phyloP scores from a whole-genome alignment of 306 rosid genomes.

The Fagus sylvatica region DNA sequence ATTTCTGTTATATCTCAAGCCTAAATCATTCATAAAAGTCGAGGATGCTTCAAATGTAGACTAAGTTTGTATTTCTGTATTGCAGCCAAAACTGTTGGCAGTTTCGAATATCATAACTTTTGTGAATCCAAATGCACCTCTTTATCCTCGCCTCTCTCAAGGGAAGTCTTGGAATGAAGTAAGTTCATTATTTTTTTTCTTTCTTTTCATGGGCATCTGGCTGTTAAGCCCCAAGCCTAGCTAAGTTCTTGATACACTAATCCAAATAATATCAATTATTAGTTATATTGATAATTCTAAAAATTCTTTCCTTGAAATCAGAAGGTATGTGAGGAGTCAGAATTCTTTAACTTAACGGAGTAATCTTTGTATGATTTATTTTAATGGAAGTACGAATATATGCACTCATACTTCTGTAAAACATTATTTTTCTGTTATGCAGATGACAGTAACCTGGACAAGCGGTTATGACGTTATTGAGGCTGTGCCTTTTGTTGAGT shows the following conservation, averaged over 20 bases:
- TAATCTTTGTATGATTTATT: too few relatives aligned
- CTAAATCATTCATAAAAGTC: background rate
- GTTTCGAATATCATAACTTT: constrained; percentile 44
- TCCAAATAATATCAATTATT: background rate
- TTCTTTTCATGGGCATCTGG: background rate
- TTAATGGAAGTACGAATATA: background rate
- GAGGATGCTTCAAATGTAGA: too few relatives aligned
- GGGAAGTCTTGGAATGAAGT: constrained; percentile 54
- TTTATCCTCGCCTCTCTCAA: constrained; percentile 56
- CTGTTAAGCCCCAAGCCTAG: background rate
- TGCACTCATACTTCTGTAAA: background rate
- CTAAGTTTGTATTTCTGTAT: background rate
- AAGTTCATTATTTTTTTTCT: constrained; percentile 1
- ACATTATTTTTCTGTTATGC: constrained; percentile 9
- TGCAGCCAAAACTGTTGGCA: constrained; percentile 47
- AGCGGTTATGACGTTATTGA: constrained; percentile 53
- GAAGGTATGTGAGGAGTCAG: background rate
- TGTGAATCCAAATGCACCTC: constrained; percentile 52
- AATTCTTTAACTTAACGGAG: background rate
- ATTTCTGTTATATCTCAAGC: background rate
- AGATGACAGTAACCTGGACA: constrained; percentile 67
- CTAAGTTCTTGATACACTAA: background rate
- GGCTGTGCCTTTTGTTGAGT: constrained; percentile 66
- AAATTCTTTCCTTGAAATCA: too few relatives aligned
- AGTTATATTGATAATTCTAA: too few relatives aligned